phyloP scores from a whole-genome alignment of 257 asterid genomes.

The Plectranthus barbatus region DNA sequence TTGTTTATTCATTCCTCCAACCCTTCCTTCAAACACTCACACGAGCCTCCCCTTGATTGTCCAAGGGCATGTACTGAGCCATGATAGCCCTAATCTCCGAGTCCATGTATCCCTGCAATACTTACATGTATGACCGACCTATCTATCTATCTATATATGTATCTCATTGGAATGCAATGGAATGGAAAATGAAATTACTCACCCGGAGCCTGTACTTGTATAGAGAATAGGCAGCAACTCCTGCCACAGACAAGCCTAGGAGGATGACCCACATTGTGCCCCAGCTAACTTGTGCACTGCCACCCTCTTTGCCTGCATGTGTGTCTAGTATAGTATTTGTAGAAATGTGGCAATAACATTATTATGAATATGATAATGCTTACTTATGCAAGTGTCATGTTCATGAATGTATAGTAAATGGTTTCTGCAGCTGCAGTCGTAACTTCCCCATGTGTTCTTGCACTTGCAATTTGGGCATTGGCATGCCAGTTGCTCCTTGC shows the following conservation, averaged over 20 bases:
- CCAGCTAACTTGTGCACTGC: slow-evolving; percentile 29
- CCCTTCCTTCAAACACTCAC: slow-evolving; percentile 34
- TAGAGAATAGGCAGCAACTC: slow-evolving; percentile 63
- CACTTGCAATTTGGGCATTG: slow-evolving; percentile 45
- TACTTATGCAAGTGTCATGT: slow-evolving; percentile 36
- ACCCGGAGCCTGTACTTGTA: slow-evolving; percentile 90
- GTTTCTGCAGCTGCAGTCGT: slow-evolving; percentile 36
- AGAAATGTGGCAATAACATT: too few relatives aligned
- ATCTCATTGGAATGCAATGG: too few relatives aligned
- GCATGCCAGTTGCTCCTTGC: slow-evolving; percentile 45
- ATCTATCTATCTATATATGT: too few relatives aligned
- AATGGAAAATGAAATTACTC: background rate
- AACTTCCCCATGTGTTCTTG: slow-evolving; percentile 52
- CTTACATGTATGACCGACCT: too few relatives aligned
- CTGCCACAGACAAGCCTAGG: slow-evolving; percentile 44
- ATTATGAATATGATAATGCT: background rate
- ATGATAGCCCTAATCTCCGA: slow-evolving; percentile 92
- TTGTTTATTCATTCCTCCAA: too few relatives aligned
- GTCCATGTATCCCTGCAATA: slow-evolving; percentile 83
- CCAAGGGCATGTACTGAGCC: slow-evolving; percentile 97
- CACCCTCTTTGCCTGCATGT: slow-evolving; percentile 36
- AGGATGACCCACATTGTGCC: slow-evolving; percentile 40
- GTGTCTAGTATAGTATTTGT: too few relatives aligned
- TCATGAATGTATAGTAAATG: slow-evolving; percentile 33
- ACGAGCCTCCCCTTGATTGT: slow-evolving; percentile 68